Base-by-base conservation (phyloP, 441 rosid genomes). In the Pelargonium citronellum region DNA sequence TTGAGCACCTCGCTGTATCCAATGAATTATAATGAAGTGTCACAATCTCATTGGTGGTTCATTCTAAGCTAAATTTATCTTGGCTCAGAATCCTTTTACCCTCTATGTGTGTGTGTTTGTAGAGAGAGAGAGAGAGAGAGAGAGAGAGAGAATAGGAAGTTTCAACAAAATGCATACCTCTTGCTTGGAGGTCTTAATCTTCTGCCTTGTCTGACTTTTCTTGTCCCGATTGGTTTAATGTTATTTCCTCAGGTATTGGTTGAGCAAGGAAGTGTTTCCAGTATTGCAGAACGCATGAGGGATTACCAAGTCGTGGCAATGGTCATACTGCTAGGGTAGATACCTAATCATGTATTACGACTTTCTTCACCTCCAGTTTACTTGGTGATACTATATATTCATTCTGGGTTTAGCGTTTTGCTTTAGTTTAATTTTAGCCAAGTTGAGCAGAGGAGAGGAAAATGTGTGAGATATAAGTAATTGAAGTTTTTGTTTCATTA, bases 231-330 rank as follows among this genome's bases (percentile, higher is more conserved):
- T 70, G 61, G 61, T 72, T 41, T 49, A 47, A 7, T 66, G 15
- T 64, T 64, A 24, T 43, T 68, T 70, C 75, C 65, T 44, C 71
- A 91, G 98, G 89, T 92, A 49, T 66, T 90, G 74, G 82, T 95
- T 67, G 96, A 90, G 78, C 80, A 85, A 80, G 85, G 85, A 74
- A 82, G 79, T 71, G 70, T 76, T 39, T 64, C 73, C 63, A 76
- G 73, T 72, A 78, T 95, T 22, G 73, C 81, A 3, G 87, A 90
- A 57, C 84, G 84, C 69, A 90, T 95, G 96, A 87, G 71, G 64
- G 91, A 77, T 75, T 92, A 92, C 81, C 91, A 91, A 69, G 91
- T 87, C 71, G 79, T 86, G 57, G 97, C 95, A 72, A 92, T 92
- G 98, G 79, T 95, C 79, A 80, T 92, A 81, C 78, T 92, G 68